Base-by-base conservation (phyloP, 169 alveolate genomes). In the Plasmodium vivax region DNA sequence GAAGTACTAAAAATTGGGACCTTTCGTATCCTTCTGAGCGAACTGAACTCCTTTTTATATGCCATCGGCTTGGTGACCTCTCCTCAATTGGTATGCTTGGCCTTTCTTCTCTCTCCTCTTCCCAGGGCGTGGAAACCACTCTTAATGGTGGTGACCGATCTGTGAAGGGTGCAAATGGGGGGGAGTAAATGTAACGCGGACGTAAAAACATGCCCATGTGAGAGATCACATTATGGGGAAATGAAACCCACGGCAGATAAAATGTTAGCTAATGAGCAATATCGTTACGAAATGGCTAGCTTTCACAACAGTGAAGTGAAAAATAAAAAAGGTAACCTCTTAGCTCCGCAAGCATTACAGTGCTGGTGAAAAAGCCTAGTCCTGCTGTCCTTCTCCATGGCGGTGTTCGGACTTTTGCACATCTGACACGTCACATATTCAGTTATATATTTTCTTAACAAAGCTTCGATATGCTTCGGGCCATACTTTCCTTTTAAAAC, bases 321-420 rank as follows among this genome's bases (percentile, higher is more conserved):
- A 27, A 73, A 27, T 47, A n/a, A 74, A 41, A 85, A n/a, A 54
- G 9, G 45, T 75, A 73, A 95, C 97, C 97, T 88, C 79, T 93
- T 95, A 80, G 99, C 99, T 54, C 99, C 99, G 79, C 99, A 98
- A 23, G 98, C 98, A 75, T 96, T 98, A 92, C 99, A 98, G 83
- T 96, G 98, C 92, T 98, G 97, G 30, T 97, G 97, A 92, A 97
- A 97, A 45, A 98, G 96, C 43, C 99, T 95, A 23, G 99, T 98
- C 38, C 98, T 80, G 41, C 98, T 95, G 95, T 98, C 99, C 58
- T 98, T 95, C 73, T 97, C 98, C 96, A 98, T 93, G 73, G 98
- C 96, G 12, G 99, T 98, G 85, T 98, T 96, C 41, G 98, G 98
- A 72, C 98, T 95, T 95, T 98, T 98, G 93, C 99, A 98, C 98